A percentile compares a stretch with the other conserved stretches of the same genome.
These are phyloP conservation scores for Sanghuangporus sanghuang DNA, from an alignment of 1,284 basidiomycete species.

Conservation along the genomic window DNA sequence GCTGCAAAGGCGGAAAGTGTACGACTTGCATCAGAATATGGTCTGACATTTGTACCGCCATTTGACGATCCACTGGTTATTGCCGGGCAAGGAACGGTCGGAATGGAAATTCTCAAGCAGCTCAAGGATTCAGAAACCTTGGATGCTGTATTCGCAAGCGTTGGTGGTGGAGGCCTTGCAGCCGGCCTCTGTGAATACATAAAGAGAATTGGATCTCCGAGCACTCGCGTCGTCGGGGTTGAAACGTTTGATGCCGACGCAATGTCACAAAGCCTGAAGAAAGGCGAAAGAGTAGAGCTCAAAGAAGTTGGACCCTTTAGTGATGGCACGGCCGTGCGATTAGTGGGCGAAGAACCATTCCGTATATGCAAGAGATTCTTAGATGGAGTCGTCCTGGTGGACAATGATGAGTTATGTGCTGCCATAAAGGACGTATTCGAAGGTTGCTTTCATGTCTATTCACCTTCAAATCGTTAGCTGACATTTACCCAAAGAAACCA, in stretches of 20 bases:
- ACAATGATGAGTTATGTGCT: constrained; percentile 97
- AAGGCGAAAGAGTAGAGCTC: constrained; percentile 78
- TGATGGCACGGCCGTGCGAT: constrained; percentile 98
- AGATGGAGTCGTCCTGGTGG: constrained; percentile 83
- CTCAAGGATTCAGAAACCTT: constrained; percentile 68
- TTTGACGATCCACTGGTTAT: constrained; percentile 98
- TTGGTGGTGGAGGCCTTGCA: constrained; percentile 92
- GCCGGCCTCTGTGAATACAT: constrained; percentile 91
- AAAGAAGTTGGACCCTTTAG: constrained; percentile 94
- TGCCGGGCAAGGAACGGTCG: constrained; percentile 95
- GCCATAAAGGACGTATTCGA: constrained; percentile 99
- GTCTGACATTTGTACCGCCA: constrained; percentile 90
- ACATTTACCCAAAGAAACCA: constrained; percentile 61
- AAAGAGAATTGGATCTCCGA: constrained; percentile 87
- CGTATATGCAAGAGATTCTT: constrained; percentile 83
- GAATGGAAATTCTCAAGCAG: constrained; percentile 92
- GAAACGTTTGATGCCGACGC: constrained; percentile 96
- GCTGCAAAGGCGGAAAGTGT: constrained; percentile 95
- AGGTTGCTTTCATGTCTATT: constrained; percentile 46
- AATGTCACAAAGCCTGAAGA: constrained; percentile 76
- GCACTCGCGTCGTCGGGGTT: constrained; percentile 83
- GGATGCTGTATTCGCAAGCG: constrained; percentile 84
- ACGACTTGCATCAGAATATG: constrained; percentile 72
- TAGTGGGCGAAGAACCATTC: constrained; percentile 94
- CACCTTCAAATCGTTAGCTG: constrained; percentile 7